Evolutionary conservation across 805 yeast genomes (phyloP), one percentile per base, ranked within the genome.

Genomic region (Yarrowia bubula): DNA sequence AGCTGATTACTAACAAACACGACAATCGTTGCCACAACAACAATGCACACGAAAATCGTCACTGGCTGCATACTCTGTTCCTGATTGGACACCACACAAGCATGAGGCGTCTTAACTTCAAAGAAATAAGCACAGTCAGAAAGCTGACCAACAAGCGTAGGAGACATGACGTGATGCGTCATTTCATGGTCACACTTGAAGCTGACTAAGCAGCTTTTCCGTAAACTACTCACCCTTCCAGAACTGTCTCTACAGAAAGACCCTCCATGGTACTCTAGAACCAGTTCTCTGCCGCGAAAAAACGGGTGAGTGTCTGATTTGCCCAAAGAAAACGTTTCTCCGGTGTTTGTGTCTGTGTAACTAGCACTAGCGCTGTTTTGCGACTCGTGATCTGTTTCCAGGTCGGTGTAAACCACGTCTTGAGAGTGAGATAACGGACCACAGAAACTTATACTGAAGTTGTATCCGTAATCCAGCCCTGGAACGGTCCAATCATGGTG

Each of bases 41-140:
- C 55, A 48, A 88, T 86, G 57, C 88, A 85, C 79, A 89, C 84
- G 62, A 88, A 80, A 3, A 87, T 85, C 15, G 87, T 86, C 64
- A 83, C 65, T 17, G 78, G 78, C 18, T 72, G 69, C 67, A 75
- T 67, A 8, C 88, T 85, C 71, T 86, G 87, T 11, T 81, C 83
- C 69, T 85, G 83, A 61, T 86, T 85, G 9, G 89, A 85, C 1
- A 92, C 87, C 0, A 96, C 90, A 75, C 97, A 91, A 0, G 96
- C 97, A 75, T 87, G 88, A 47, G 89, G 85, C 3, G 96, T 89
- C 69, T 91, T 77, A 37, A 90, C 91, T 72, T 91, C 97, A 74
- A 91, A 91, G 71, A 87, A 83, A 74, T 89, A 91, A 41, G 87
- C 84, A 75, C 97, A 91, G 68, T 91, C 89, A 73, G 90, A 83